phyloP scores from a whole-genome alignment of 2,329 filamentous ascomycete species.

The Pseudopithomyces chartarum region DNA sequence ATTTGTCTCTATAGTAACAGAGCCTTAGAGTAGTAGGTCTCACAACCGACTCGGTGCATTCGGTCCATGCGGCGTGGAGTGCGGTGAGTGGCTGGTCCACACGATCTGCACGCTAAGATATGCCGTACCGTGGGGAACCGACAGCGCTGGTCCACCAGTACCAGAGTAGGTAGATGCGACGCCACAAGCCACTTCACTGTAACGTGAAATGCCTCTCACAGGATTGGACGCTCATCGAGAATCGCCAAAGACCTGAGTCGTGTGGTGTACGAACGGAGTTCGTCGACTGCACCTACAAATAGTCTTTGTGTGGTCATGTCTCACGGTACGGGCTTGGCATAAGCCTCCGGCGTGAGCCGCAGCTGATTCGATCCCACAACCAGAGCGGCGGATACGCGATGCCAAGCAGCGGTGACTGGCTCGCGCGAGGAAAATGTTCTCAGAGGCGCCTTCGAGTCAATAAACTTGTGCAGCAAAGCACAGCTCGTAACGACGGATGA shows the following conservation, averaged over 20 bases:
- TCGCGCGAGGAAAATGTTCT: not conserved
- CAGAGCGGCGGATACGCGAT: not conserved
- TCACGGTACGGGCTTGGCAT: constrained; percentile 2
- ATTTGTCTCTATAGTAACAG: not conserved
- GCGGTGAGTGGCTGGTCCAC: not conserved
- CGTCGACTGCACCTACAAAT: not conserved
- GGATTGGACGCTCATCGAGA: not conserved
- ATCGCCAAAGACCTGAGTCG: too few species aligned
- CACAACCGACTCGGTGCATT: not conserved
- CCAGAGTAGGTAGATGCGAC: not conserved
- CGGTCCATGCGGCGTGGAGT: not conserved
- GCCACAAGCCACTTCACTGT: not conserved
- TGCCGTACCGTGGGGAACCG: not conserved
- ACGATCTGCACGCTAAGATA: not conserved
- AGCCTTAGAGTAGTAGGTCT: not conserved
- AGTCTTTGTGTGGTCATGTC: not conserved
- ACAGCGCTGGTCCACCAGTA: not conserved
- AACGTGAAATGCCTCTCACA: not conserved
- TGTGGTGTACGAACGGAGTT: too few species aligned
- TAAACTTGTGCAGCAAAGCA: not conserved
- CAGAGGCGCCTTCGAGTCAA: not conserved
- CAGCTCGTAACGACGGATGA: not conserved
- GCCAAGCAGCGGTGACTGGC: not conserved
- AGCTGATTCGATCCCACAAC: not conserved
- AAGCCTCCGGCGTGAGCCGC: constrained; percentile 3